Evolutionary conservation across 148 eudicot genomes (phyloP).

Genomic region (Vaccinium macrocarpon): DNA sequence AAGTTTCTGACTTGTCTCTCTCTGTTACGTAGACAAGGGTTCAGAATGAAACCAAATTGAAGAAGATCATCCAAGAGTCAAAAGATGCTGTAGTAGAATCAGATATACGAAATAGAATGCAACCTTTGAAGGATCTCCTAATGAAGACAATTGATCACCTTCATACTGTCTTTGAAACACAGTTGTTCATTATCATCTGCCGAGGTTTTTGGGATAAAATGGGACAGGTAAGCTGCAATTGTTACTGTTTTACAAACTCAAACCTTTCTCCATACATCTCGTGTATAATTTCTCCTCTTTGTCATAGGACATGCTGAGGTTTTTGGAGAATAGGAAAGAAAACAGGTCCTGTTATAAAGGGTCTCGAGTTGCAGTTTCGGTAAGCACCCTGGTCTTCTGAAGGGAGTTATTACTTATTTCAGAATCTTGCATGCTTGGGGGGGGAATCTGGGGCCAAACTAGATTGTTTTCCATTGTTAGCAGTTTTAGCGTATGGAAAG

Average conservation of each 20-base stretch:
- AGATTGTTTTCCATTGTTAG: not conserved
- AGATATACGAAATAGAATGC: conserved; percentile 59
- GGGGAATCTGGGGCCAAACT: not conserved
- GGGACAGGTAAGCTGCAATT: conserved; percentile 45
- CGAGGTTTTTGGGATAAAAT: conserved; percentile 82
- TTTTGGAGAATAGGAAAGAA: conserved; percentile 62
- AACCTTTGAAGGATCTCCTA: conserved; percentile 60
- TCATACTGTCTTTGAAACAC: conserved; percentile 48
- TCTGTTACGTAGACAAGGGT: conserved; percentile 44
- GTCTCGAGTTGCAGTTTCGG: conserved; percentile 65
- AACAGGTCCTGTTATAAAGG: conserved; percentile 63
- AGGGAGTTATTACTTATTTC: not conserved
- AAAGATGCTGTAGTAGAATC: conserved; percentile 52
- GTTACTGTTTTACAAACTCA: not conserved
- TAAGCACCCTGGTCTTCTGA: conserved; percentile 32
- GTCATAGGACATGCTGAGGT: conserved; percentile 56
- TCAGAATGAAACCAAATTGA: conserved; percentile 59
- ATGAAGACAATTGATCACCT: conserved; percentile 49
- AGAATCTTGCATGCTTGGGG: not conserved
- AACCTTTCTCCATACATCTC: not conserved
- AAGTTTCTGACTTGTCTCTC: conserved; percentile 1
- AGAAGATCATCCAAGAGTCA: conserved; percentile 65
- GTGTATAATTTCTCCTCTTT: not conserved
- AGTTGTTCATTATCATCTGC: conserved; percentile 49
- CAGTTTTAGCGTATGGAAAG: not conserved